These are phyloP conservation scores for Eimeria necatrix DNA, from an alignment of 169 alveolate genomes.

Conservation along the genomic window DNA sequence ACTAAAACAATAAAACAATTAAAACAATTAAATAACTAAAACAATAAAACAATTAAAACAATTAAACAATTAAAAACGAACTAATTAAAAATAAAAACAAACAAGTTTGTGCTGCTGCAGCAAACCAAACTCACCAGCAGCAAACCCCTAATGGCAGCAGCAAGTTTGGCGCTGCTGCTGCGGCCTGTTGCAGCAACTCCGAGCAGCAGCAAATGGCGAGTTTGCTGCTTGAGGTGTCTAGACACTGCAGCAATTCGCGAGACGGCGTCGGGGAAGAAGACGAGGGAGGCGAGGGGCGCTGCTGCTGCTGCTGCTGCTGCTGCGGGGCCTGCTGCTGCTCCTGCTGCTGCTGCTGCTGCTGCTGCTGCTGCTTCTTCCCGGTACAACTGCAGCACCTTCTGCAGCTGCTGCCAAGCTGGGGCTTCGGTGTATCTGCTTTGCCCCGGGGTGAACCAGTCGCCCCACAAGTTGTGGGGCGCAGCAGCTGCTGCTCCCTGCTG, in stretches of 20 bases:
- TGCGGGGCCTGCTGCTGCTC: too few species aligned
- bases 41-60: too few species aligned
- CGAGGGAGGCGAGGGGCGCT: conserved; percentile 84
- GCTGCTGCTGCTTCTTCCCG: too few species aligned
- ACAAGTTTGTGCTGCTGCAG: too few species aligned
- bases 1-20: too few species aligned
- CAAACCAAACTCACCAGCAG: conserved; percentile 78
- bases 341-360: too few species aligned
- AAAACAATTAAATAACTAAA: too few species aligned
- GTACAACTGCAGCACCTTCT: background rate
- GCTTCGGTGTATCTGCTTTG: conserved; percentile 69
- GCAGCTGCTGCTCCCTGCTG: background rate
- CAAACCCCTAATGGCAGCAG: conserved; percentile 91
- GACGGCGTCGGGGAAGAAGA: conserved; percentile 96
- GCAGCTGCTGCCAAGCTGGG: conserved; percentile 42
- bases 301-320: too few species aligned
- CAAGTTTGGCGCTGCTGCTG: conserved; percentile 94
- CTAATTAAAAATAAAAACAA: too few species aligned
- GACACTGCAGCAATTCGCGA: conserved; percentile 95
- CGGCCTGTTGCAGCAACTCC: conserved; percentile 99
- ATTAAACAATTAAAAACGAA: too few species aligned
- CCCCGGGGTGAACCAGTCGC: conserved; percentile 91
- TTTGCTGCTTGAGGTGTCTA: conserved; percentile 94
- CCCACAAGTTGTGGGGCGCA: background rate
- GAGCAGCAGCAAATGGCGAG: conserved; percentile 96